Conservation (phyloP, 306 rosid species). For the Pachyrhizus erosus region DNA sequence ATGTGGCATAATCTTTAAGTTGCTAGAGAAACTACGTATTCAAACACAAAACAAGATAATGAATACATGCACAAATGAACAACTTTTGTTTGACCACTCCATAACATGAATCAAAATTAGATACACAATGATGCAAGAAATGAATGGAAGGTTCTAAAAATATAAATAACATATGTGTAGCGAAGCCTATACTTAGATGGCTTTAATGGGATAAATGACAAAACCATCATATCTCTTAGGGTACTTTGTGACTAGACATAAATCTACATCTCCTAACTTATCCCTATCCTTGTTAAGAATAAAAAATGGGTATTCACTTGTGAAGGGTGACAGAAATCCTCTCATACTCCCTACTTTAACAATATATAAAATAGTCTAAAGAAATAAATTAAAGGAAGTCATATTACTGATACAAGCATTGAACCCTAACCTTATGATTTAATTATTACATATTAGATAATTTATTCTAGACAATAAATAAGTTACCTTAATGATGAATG, state of each 20-base stretch:
- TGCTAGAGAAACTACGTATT: slow-evolving; percentile 24
- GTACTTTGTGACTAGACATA: background rate
- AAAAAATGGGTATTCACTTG: no score
- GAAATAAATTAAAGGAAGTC: background rate
- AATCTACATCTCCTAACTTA: no score
- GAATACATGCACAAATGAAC: background rate
- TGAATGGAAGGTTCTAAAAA: background rate
- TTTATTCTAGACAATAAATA: no score
- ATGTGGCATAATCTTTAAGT: background rate
- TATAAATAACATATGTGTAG: background rate
- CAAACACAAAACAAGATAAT: slow-evolving; percentile 13
- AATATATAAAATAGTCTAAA: background rate
- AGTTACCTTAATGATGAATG: no score
- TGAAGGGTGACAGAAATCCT: background rate
- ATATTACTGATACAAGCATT: background rate
- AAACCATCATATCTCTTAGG: background rate
- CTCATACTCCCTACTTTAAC: background rate
- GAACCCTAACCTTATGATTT: background rate
- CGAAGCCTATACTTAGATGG: background rate
- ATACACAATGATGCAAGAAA: slow-evolving; percentile 22
- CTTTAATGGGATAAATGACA: background rate
- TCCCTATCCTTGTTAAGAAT: no score
- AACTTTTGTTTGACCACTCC: background rate
- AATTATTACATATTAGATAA: background rate
- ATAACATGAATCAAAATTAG: background rate